Percentiles rank a stretch among this genome's conserved stretches.
Evolutionary conservation across 495 filamentous ascomycete species (phyloP).

Genomic region (Hypoxylon cercidicola): DNA sequence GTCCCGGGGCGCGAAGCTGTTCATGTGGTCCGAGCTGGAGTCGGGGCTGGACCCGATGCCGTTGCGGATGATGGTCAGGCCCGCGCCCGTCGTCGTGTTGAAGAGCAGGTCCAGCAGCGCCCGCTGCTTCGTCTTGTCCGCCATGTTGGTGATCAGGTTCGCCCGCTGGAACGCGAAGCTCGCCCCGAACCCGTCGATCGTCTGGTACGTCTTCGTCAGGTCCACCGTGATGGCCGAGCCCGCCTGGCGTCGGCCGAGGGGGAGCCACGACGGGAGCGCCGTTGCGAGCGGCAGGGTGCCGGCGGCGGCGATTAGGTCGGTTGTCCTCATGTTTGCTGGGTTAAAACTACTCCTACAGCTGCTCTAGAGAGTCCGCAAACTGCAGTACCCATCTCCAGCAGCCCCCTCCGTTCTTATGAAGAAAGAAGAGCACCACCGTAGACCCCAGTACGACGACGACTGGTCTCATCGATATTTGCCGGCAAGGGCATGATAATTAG

Average conservation of each 20-base stretch:
- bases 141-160: slow-evolving; percentile 61
- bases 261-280: slow-evolving; percentile 36
- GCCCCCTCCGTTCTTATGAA: slow-evolving; percentile 16
- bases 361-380: neutral
- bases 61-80: slow-evolving; percentile 65
- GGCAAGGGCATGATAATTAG: slow-evolving; percentile 23
- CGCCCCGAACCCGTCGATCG: slow-evolving; percentile 63
- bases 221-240: slow-evolving; percentile 55
- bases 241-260: slow-evolving; percentile 39
- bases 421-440: neutral
- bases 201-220: slow-evolving; percentile 54
- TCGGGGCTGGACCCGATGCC: slow-evolving; percentile 63
- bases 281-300: slow-evolving; percentile 35
- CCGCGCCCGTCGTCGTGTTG: slow-evolving; percentile 60
- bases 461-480: slow-evolving; percentile 34
- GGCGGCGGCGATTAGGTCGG: slow-evolving; percentile 19
- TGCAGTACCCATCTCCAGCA: neutral
- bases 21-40: slow-evolving; percentile 58
- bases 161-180: slow-evolving; percentile 65
- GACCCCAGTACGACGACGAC: slow-evolving; percentile 3
- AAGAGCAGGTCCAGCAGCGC: slow-evolving; percentile 63
- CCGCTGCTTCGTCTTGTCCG: slow-evolving; percentile 55
- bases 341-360: slow-evolving; percentile 1
- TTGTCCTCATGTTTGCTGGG: slow-evolving; percentile 36
- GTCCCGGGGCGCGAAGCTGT: slow-evolving; percentile 58